Percentiles rank a stretch among this genome's conserved stretches.
Conservation (phyloP, 768 basidiomycete genomes). For the Daedalea quercina region DNA sequence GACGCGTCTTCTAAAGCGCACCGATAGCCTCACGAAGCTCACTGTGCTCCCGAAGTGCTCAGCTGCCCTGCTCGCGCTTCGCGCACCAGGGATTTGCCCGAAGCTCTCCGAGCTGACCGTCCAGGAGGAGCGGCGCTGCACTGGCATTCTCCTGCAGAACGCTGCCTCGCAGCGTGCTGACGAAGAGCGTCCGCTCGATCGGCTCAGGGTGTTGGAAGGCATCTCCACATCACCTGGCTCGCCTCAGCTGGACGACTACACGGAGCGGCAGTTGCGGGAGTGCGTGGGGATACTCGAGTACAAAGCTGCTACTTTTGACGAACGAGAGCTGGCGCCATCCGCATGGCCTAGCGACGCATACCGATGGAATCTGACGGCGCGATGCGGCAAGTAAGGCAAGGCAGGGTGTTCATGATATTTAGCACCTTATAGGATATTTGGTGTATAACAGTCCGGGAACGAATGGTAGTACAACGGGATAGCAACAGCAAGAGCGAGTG, state of each 20-base stretch:
- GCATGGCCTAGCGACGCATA: conserved; percentile 4
- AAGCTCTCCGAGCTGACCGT: neutral
- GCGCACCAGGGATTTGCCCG: neutral
- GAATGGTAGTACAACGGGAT: neutral
- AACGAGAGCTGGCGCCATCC: neutral
- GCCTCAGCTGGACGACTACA: neutral
- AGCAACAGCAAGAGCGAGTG: neutral
- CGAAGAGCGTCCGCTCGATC: neutral
- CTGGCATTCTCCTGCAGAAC: neutral
- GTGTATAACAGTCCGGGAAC: neutral
- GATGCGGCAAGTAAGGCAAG: neutral
- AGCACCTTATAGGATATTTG: neutral
- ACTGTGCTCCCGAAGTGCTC: neutral
- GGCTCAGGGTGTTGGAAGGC: neutral
- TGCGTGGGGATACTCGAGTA: neutral
- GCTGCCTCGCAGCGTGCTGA: neutral
- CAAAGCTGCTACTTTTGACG: neutral
- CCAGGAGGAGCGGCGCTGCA: neutral
- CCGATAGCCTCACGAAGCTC: neutral
- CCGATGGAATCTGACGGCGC: neutral
- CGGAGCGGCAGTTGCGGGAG: neutral
- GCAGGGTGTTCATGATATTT: too few relatives aligned
- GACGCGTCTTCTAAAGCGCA: neutral
- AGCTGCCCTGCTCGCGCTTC: neutral
- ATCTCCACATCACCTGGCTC: neutral